Percentiles rank a stretch among this genome's conserved stretches.
Evolutionary conservation across 2,329 filamentous ascomycete genomes (phyloP).

Genomic region (Microsporum audouinii): DNA sequence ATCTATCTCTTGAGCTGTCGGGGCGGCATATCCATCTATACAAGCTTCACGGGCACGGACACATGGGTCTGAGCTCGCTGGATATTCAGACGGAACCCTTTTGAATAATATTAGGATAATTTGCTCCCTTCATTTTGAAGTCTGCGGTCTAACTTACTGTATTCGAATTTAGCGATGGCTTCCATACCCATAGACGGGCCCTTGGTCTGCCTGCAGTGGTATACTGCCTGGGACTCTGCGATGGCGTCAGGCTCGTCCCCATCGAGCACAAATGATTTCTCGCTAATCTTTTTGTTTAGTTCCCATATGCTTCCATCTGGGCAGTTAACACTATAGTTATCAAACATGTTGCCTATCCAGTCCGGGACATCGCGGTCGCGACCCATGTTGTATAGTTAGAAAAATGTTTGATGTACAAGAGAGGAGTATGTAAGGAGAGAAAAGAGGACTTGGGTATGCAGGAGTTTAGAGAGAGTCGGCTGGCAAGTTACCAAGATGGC

Average conservation of each 20-base stretch:
- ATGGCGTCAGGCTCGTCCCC: not conserved
- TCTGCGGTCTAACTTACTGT: slow-evolving; percentile 5
- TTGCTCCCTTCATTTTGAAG: no score
- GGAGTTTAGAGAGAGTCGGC: no score
- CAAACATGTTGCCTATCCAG: no score
- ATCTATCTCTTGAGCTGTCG: not conserved
- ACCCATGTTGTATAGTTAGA: no score
- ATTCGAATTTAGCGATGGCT: slow-evolving; percentile 10
- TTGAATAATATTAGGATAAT: not conserved
- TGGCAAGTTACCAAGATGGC: no score
- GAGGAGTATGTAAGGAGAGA: no score
- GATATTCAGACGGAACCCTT: slow-evolving; percentile 1
- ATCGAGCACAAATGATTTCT: not conserved
- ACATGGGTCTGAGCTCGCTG: not conserved
- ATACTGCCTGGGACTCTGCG: slow-evolving; percentile 7
- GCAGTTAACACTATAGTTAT: not conserved
- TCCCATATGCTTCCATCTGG: not conserved
- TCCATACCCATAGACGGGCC: slow-evolving; percentile 5
- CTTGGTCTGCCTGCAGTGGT: not conserved
- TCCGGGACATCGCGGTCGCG: no score
- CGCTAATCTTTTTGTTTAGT: not conserved
- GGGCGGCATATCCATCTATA: not conserved
- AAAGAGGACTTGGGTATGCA: no score
- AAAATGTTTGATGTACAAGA: no score
- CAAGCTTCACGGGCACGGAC: not conserved